phyloP scores from a whole-genome alignment of 1,284 basidiomycete genomes.

The Ganoderma sp. region DNA sequence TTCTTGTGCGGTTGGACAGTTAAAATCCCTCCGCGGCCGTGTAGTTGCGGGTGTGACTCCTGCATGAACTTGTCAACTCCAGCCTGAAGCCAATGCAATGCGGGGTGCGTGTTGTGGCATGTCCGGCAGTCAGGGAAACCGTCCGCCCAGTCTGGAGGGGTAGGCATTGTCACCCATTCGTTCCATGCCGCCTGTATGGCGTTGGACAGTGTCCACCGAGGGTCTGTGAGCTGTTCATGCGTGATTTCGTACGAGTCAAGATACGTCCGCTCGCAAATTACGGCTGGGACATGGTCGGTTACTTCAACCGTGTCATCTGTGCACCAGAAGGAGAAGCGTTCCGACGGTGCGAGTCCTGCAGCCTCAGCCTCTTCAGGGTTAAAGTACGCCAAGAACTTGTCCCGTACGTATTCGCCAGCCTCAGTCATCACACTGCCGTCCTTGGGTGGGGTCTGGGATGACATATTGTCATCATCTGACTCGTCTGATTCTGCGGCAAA shows the following conservation, averaged over 20 bases:
- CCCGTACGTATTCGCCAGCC: too few species aligned
- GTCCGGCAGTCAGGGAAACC: not conserved
- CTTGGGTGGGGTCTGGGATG: too few species aligned
- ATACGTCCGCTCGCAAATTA: too few species aligned
- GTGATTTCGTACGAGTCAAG: not conserved
- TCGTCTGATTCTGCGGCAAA: not conserved
- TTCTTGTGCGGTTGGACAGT: not conserved
- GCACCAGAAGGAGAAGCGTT: not conserved
- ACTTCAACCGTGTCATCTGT: not conserved
- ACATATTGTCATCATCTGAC: too few species aligned
- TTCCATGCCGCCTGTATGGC: not conserved
- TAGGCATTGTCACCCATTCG: not conserved
- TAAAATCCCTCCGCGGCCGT: not conserved
- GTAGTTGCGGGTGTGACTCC: not conserved
- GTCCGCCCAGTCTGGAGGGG: not conserved
- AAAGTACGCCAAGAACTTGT: not conserved
- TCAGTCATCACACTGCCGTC: too few species aligned
- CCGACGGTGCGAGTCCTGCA: too few species aligned
- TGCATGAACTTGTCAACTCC: not conserved
- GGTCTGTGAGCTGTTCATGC: not conserved
- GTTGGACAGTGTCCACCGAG: not conserved
- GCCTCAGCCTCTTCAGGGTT: not conserved
- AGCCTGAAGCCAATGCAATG: not conserved
- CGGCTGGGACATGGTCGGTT: too few species aligned
- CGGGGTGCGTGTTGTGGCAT: not conserved